Conservation (phyloP, 352 stramenopile genomes). For the Phytophthora citricola region DNA sequence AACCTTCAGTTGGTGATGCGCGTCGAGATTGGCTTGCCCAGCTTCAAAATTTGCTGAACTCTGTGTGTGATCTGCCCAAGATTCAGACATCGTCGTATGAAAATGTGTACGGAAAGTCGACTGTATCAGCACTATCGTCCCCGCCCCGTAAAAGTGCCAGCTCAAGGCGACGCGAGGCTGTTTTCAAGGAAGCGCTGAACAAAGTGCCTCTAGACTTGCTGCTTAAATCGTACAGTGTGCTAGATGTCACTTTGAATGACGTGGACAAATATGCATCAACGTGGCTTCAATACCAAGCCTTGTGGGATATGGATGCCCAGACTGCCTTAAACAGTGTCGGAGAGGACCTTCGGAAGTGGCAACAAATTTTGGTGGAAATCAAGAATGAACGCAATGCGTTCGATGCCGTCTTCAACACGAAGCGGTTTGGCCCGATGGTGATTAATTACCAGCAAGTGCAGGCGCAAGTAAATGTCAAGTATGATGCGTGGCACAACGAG, state of each 20-base stretch:
- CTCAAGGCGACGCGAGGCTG: constrained; percentile 63
- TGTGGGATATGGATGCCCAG: constrained; percentile 99
- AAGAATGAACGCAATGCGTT: constrained; percentile 96
- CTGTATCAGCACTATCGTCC: constrained; percentile 63
- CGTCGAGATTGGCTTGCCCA: constrained; percentile 89
- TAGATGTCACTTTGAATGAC: constrained; percentile 83
- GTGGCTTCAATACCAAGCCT: constrained; percentile 98
- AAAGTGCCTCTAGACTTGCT: constrained; percentile 72
- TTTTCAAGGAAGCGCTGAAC: constrained; percentile 75
- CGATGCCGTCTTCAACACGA: constrained; percentile 91
- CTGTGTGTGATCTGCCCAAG: constrained; percentile 94
- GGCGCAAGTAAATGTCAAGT: constrained; percentile 97
- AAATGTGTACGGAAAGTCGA: constrained; percentile 83
- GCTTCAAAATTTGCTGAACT: constrained; percentile 94
- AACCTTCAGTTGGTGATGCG: constrained; percentile 94
- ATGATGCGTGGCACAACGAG: constrained; percentile 99
- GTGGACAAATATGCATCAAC: constrained; percentile 93
- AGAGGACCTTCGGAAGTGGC: constrained; percentile 96
- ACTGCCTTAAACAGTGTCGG: constrained; percentile 93
- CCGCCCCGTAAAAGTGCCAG: constrained; percentile 66
- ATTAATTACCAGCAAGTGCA: constrained; percentile 94
- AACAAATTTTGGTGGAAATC: constrained; percentile 97
- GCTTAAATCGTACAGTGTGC: constrained; percentile 74
- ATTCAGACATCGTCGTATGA: constrained; percentile 89
- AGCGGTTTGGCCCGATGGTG: constrained; percentile 89